Percentiles rank a stretch among this genome's conserved stretches.
phyloP scores from a whole-genome alignment of 257 asterid genomes.

The Plectranthus barbatus region DNA sequence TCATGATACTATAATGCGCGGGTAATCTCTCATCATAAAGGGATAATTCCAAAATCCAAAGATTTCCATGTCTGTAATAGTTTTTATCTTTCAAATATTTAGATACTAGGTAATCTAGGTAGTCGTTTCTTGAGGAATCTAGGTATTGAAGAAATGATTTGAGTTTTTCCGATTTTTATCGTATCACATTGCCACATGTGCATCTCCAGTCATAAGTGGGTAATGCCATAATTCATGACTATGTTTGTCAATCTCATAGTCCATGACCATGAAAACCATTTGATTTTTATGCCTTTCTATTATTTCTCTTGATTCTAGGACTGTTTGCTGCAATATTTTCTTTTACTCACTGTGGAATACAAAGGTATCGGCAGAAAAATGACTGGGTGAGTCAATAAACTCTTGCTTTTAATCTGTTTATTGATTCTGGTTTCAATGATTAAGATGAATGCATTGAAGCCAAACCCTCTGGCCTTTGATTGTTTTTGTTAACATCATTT shows the following conservation, averaged over 20 bases:
- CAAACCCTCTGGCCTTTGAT: background rate
- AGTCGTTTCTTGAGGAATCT: no score
- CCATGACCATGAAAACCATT: background rate
- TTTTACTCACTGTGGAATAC: conserved; percentile 68
- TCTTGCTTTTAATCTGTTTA: conserved; percentile 1
- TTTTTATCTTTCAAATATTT: background rate
- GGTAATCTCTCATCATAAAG: background rate
- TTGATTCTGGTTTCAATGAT: background rate
- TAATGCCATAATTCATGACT: background rate
- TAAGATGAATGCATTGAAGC: background rate
- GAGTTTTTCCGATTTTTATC: background rate
- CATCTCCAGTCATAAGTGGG: background rate
- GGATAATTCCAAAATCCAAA: background rate
- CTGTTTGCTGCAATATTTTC: conserved; percentile 74
- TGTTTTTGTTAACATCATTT: no score
- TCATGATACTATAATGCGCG: background rate
- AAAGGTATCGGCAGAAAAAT: conserved; percentile 61
- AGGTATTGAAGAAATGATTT: background rate
- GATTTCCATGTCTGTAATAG: background rate
- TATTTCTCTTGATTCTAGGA: conserved; percentile 36
- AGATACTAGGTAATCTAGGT: no score
- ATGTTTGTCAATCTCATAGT: background rate
- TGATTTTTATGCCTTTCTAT: background rate
- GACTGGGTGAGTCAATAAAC: conserved; percentile 72
- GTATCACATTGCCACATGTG: background rate